Base-by-base conservation (phyloP, 2,329 filamentous ascomycete species). In the Fragosphaeria purpurea region DNA sequence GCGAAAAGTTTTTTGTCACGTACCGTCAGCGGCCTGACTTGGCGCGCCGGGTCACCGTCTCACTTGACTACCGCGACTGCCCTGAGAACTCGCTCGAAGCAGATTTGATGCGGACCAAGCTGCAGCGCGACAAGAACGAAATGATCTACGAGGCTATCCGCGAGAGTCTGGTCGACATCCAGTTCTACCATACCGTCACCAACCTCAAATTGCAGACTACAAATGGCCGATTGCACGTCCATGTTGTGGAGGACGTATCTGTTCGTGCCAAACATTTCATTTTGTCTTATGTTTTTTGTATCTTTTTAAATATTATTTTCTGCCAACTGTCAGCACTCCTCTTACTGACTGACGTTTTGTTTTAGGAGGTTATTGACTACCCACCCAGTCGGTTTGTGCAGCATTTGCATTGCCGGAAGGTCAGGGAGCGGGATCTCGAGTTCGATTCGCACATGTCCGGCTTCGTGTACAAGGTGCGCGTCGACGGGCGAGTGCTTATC, bases 1-100 rank as follows among this genome's bases (percentile, higher is more conserved):
- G 91, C 42, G 93, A 98, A 66, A 98, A 98, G 66, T 97, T 97
- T 71, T 98, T 97, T 65, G 83, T 98, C 56, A 97, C 93, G 0
- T 98, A 87, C 64, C 87, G 89, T 45, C 85, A 95, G 64, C 77
- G 79, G 45, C 82, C 87, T 5, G 85, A 80, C 55, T 73, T 80
- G 54, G 95, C 90, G 87, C 81, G 88, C 50, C 79, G 91, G 46
- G 85, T 98, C 47, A 97, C 93, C 3, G 82, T 98, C 34, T 96
- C 93, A 1, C 80, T 94, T 59, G 93, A 98, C 68, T 98, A 97
- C 67, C 83, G 89, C 53, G 73, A 85, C 61, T 85, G 88, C 5
- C 82, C 85, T 1, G 76, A 80, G 1, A 84, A 86, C 56, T 97
- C 91, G 0, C 75, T 98, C 7, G 93, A 98, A 68, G 78, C 81